Percentiles rank a stretch among this genome's conserved stretches.
Conservation (phyloP, 2,329 filamentous ascomycete genomes). For the Aureobasidium pullulans region DNA sequence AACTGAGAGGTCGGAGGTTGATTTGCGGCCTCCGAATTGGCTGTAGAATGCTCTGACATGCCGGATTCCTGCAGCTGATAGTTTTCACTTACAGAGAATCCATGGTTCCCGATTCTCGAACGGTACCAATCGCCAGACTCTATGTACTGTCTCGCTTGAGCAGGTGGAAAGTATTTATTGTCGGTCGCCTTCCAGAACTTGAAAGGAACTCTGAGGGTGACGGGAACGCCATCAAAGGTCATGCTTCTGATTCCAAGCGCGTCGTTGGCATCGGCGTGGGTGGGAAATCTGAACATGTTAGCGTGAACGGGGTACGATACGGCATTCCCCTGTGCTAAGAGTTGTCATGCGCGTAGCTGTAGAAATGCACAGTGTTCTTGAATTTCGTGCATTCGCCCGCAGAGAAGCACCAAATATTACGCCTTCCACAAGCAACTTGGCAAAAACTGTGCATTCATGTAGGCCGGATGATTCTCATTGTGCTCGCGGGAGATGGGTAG, state of each 20-base stretch:
- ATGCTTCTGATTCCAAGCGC: neutral
- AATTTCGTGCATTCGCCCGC: no score
- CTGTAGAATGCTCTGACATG: neutral
- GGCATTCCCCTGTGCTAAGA: no score
- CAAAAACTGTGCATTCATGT: no score
- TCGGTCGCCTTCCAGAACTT: neutral
- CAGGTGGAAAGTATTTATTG: neutral
- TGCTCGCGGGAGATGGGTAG: no score
- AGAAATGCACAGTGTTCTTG: no score
- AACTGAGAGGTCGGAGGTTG: neutral
- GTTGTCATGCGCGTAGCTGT: no score
- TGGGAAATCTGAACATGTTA: neutral
- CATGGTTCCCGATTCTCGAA: neutral
- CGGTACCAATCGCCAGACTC: neutral
- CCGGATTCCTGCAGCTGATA: neutral
- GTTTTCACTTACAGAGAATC: neutral
- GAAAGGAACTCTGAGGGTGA: neutral
- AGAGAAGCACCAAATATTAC: no score
- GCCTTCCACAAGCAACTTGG: no score
- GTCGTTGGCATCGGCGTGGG: neutral
- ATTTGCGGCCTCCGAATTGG: neutral
- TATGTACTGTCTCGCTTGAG: neutral
- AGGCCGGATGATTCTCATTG: no score
- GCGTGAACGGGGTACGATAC: neutral
- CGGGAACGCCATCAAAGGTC: neutral